Percentiles rank a stretch among this genome's conserved stretches.
Conservation (phyloP, 179 eudicot species). For the Beta corolliflora region DNA sequence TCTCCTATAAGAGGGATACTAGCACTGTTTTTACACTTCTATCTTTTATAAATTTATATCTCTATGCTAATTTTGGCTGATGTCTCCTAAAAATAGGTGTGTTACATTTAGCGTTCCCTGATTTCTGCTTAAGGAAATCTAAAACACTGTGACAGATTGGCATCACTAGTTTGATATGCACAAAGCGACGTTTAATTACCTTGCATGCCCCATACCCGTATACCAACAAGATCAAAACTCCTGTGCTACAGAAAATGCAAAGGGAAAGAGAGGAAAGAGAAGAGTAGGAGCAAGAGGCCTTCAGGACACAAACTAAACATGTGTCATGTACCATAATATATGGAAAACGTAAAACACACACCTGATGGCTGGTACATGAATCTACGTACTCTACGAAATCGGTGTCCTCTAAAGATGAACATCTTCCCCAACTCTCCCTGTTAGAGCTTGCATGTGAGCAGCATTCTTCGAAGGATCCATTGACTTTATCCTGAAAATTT, state of each 20-base stretch:
- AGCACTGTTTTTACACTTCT: no score
- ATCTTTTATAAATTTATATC: no score
- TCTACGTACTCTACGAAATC: slow-evolving; percentile 42
- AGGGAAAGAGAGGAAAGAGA: background rate
- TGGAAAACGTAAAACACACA: slow-evolving; percentile 27
- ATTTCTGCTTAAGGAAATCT: background rate
- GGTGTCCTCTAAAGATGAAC: slow-evolving; percentile 77
- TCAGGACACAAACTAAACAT: background rate
- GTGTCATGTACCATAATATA: background rate
- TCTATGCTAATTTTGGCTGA: no score
- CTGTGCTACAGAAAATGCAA: background rate
- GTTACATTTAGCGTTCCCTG: background rate
- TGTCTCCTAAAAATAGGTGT: no score
- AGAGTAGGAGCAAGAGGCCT: background rate
- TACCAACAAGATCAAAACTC: background rate
- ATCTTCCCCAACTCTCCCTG: slow-evolving; percentile 87
- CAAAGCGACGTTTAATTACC: background rate
- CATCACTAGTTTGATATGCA: background rate
- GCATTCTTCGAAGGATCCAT: slow-evolving; percentile 53
- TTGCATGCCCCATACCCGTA: background rate
- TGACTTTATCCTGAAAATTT: slow-evolving; percentile 51
- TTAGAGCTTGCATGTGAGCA: slow-evolving; percentile 79
- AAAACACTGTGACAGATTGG: background rate
- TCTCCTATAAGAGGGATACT: no score
- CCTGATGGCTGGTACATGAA: slow-evolving; percentile 49